Base-by-base conservation (phyloP, 2,329 filamentous ascomycete species). In the Xylariaceae sp. region DNA sequence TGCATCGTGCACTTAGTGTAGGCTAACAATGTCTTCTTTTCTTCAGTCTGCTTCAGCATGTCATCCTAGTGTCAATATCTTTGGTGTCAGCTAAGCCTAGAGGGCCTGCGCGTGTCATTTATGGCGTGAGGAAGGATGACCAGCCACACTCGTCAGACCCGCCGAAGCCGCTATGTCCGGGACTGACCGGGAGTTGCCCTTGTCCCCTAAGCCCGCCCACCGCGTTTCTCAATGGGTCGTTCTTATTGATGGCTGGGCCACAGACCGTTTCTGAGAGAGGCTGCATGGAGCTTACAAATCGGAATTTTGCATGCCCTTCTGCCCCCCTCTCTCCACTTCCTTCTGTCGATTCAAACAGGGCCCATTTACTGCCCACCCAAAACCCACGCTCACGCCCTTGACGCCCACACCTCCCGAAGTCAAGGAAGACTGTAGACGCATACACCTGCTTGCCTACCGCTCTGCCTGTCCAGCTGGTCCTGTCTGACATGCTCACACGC, bases 281-380 rank as follows among this genome's bases (percentile, higher is more conserved):
- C 8, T n/a, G n/a, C n/a, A n/a, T n/a, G 50, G 50, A 55, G 66
- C 65, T 68, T 68, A 68, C 65, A 68, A 68, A 68, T 68, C 64
- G 61, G 62, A 67, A 66, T 66, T 58, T 61, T 55, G 55, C 59
- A 53, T 49, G 35, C 50, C 53, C 57, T 64, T 67, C 60, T 65
- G 60, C 51, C 58, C 64, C 62, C 62, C 65, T 67, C 65, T 65
- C 64, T 67, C 54, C 45, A 63, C 58, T 69, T 70, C 67, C 62
- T 61, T 64, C 63, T 54, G 41, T 33, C 43, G 29, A 35, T 32
- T 29, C 16, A 29, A 27, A 16, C 32, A 23, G 20, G 50, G 23
- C 21, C 47, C 40, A 55, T 61, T 55, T 54, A 54, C 44, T 49
- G 45, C 33, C 54, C 41, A 26, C 54, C 33, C 32, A 10, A 30